These are phyloP conservation scores for Elsinoe batatas DNA, from an alignment of 2,329 filamentous ascomycete species.

Conservation along the genomic window DNA sequence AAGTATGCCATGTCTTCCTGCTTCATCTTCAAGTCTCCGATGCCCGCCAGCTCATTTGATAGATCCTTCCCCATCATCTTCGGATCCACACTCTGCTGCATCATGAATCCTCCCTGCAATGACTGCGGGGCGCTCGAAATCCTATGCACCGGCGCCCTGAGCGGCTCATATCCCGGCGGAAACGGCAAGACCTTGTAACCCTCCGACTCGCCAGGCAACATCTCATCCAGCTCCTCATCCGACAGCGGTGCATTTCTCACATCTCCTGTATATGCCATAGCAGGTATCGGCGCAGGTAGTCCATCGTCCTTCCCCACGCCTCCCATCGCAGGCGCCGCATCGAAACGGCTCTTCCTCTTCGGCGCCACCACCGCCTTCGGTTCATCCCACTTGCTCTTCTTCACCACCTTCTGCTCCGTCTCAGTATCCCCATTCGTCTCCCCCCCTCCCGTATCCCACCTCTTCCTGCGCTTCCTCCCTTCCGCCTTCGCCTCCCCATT, in stretches of 20 bases:
- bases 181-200: constrained; percentile 89
- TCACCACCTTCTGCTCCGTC: constrained; percentile 19
- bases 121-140: constrained; percentile 58
- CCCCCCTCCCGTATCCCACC: constrained; percentile 65
- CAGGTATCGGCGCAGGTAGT: constrained; percentile 52
- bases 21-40: constrained; percentile 95
- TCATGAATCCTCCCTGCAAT: constrained; percentile 75
- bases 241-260: constrained; percentile 75
- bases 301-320: constrained; percentile 58
- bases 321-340: constrained; percentile 62
- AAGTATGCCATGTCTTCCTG: constrained; percentile 98
- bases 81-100: constrained; percentile 85
- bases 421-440: constrained; percentile 34
- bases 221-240: constrained; percentile 85
- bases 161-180: constrained; percentile 82
- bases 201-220: constrained; percentile 64
- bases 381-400: constrained; percentile 25
- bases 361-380: constrained; percentile 43
- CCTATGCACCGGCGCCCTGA: constrained; percentile 66
- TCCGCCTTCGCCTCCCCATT: constrained; percentile 60
- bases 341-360: constrained; percentile 81
- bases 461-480: constrained; percentile 77
- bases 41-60: constrained; percentile 88
- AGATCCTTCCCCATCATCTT: constrained; percentile 79
- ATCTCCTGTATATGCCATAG: constrained; percentile 43